Percentiles rank a stretch among this genome's conserved stretches.
Conservation (phyloP, 2,329 filamentous ascomycete species). For the Ilyonectria mors-panacis region DNA sequence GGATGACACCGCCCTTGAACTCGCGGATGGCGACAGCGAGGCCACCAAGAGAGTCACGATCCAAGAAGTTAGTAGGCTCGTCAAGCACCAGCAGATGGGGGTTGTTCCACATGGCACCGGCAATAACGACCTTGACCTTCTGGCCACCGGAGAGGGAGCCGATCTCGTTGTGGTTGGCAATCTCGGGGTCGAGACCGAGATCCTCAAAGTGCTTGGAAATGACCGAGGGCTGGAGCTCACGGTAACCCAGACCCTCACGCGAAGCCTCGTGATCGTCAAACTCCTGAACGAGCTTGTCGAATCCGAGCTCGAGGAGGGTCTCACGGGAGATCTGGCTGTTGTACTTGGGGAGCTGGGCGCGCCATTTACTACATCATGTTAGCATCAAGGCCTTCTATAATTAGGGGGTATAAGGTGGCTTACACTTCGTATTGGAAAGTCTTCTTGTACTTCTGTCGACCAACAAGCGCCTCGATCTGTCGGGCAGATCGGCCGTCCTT, state of each 20-base stretch:
- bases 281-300: conserved; percentile 94
- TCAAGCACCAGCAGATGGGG: conserved; percentile 97
- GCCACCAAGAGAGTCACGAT: conserved; percentile 96
- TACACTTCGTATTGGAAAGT: conserved; percentile 97
- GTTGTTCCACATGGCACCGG: conserved; percentile 98
- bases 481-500: conserved; percentile 84
- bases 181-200: conserved; percentile 94
- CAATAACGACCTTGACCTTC: conserved; percentile 99
- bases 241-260: conserved; percentile 97
- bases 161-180: conserved; percentile 99
- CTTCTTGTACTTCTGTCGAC: conserved; percentile 99
- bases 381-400: conserved; percentile 37
- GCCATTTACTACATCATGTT: conserved; percentile 81
- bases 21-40: conserved; percentile 98
- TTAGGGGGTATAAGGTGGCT: conserved; percentile 51
- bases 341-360: conserved; percentile 88
- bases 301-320: conserved; percentile 87
- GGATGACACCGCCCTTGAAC: conserved; percentile 97
- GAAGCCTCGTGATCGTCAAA: conserved; percentile 99
- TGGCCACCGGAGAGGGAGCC: conserved; percentile 95
- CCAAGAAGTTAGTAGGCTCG: conserved; percentile 99
- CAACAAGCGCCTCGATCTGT: conserved; percentile 90
- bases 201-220: conserved; percentile 99
- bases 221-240: conserved; percentile 90
- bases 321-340: conserved; percentile 95